Base-by-base conservation (phyloP, 2,329 filamentous ascomycete species). In the Elsinoe batatas region DNA sequence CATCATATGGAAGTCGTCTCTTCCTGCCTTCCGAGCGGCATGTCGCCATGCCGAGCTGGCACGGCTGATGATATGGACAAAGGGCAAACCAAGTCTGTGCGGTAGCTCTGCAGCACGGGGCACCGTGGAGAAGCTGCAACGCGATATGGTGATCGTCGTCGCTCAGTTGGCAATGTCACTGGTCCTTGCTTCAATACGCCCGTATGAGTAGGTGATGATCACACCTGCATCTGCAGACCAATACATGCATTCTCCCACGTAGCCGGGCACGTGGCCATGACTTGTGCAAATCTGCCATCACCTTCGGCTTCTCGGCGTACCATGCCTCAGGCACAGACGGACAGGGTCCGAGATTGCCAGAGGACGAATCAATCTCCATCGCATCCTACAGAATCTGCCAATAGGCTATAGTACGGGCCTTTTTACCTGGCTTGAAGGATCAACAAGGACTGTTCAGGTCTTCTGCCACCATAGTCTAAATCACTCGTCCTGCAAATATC, bases 191-290 rank as follows among this genome's bases (percentile, higher is more conserved):
- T 44, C 18, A 10, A 7, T 44, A 44, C 40, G 40, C 20, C 17
- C 40, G 40, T 44, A 44, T 26, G 40, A 44, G 40, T 22, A 44
- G 18, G 18, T 44, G 18, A 18, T 44, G 18, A 44, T 26, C 40
- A 44, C 20, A 44, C 40, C 18, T 37, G 32, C 47, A 51, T 12
- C 12, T 13, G 18, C 35, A 35, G 33, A n/a, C 47, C 32, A 38
- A 38, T 38, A 33, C 47, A 15, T 17, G 18, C 26, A 15, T 18
- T 8, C 33, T 17, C 32, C 15, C n/a, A 35, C 33, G 26, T 33
- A 37, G 26, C 47, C 47, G 47, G 47, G 47, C 47, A 51, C 47
- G 47, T 51, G 47, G 47, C 47, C 26, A 36, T 51, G 47, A 51
- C 33, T 51, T 38, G 47, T 26, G 35, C 12, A 38, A n/a, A 20